phyloP scores from a whole-genome alignment of 140 eudicot species.

The Flaveria floridana region DNA sequence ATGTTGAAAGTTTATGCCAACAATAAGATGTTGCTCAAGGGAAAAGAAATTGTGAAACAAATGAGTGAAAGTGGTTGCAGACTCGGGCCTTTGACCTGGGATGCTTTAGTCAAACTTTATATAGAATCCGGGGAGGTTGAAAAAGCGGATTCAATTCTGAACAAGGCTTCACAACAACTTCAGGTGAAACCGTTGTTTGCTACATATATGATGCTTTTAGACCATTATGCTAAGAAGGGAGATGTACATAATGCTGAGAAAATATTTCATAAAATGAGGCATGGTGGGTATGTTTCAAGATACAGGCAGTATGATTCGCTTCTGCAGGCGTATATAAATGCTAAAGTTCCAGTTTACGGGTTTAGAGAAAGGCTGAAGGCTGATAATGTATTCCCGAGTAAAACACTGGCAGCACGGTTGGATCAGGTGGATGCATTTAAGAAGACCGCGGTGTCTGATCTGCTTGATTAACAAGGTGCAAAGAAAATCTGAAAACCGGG shows the following conservation, averaged over 20 bases:
- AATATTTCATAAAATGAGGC: conserved; percentile 61
- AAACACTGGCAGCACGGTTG: conserved; percentile 44
- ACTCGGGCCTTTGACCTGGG: conserved; percentile 71
- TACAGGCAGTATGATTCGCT: conserved; percentile 45
- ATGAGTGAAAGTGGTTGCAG: conserved; percentile 61
- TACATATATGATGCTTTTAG: conserved; percentile 53
- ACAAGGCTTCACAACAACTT: conserved; percentile 43
- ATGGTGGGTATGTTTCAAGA: conserved; percentile 51
- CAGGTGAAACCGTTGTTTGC: conserved; percentile 48
- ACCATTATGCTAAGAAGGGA: conserved; percentile 63
- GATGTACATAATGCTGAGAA: conserved; percentile 78
- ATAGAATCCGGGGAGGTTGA: conserved; percentile 69
- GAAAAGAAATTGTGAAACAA: conserved; percentile 59
- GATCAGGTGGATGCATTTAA: conserved; percentile 53
- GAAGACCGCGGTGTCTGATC: conserved; percentile 61
- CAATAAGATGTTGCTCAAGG: conserved; percentile 65
- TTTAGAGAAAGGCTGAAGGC: conserved; percentile 71
- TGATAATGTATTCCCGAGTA: conserved; percentile 62
- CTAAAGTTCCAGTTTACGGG: conserved; percentile 69
- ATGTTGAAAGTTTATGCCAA: conserved; percentile 63
- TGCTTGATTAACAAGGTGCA: conserved; percentile 49
- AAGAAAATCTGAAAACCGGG: neutral
- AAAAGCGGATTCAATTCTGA: conserved; percentile 63
- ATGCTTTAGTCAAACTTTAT: conserved; percentile 66
- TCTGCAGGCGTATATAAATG: conserved; percentile 60